These are phyloP conservation scores for Lepiota subincarnata DNA, from an alignment of 768 basidiomycete species.

Conservation along the genomic window DNA sequence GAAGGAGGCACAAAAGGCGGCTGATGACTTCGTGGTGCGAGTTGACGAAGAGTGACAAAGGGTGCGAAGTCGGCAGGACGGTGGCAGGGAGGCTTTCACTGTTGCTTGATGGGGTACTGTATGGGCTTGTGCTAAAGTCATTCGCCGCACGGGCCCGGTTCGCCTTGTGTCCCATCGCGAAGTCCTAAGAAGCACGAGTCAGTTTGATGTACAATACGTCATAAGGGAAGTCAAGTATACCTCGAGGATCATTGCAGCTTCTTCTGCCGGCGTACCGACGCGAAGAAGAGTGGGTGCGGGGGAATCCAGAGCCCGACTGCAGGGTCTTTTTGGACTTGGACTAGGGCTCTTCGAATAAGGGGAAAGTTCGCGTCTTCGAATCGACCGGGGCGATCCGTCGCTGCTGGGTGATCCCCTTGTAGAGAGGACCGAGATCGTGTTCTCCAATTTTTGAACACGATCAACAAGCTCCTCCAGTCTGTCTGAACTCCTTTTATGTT, in stretches of 20 bases:
- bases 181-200: neutral
- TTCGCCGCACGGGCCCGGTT: conserved; percentile 1
- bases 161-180: conserved; percentile 10
- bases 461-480: conserved; percentile 22
- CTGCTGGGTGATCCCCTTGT: conserved; percentile 4
- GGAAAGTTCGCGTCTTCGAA: conserved; percentile 7
- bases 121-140: neutral
- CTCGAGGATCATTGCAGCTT: conserved; percentile 25
- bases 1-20: conserved; percentile 17
- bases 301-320: conserved; percentile 11
- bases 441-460: conserved; percentile 21
- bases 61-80: conserved; percentile 16
- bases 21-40: conserved; percentile 16
- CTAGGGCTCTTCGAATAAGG: conserved; percentile 10
- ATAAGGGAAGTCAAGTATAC: conserved; percentile 8
- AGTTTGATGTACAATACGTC: conserved; percentile 5
- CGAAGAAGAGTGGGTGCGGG: conserved; percentile 14
- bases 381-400: conserved; percentile 6
- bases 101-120: neutral
- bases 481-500: conserved; percentile 14
- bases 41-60: conserved; percentile 20
- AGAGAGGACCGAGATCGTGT: conserved; percentile 19
- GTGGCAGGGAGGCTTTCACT: conserved; percentile 1
- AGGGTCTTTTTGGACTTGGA: conserved; percentile 6
- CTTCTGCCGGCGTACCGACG: conserved; percentile 19